Evolutionary conservation across 106 monocot species (phyloP).

Genomic region (Narthecium ossifragum): DNA sequence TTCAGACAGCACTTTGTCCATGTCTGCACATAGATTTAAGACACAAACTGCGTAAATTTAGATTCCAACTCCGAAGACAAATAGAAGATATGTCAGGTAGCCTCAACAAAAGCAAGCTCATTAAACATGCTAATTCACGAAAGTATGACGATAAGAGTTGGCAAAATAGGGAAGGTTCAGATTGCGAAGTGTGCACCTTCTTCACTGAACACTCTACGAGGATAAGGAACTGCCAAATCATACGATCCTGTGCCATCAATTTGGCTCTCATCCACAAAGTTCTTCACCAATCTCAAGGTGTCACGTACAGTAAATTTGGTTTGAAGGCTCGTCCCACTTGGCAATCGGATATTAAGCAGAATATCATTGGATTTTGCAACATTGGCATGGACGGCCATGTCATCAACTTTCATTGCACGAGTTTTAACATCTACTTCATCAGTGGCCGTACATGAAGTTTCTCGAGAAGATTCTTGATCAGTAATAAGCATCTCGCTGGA

Average conservation of each 20-base stretch:
- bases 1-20: conserved; percentile 56
- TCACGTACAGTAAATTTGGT: conserved; percentile 47
- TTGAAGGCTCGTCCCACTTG: conserved; percentile 60
- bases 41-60: too few relatives aligned
- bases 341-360: conserved; percentile 67
- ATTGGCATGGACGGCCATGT: conserved; percentile 8
- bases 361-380: conserved; percentile 50
- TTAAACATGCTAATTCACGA: too few relatives aligned
- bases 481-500: background rate
- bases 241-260: conserved; percentile 30
- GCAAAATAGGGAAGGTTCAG: background rate
- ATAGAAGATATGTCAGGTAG: too few relatives aligned
- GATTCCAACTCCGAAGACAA: too few relatives aligned
- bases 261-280: conserved; percentile 48
- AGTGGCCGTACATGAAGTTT: background rate
- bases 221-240: conserved; percentile 83
- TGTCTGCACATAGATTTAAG: conserved; percentile 32
- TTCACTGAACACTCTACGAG: conserved; percentile 60
- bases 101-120: too few relatives aligned
- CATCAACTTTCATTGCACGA: conserved; percentile 14
- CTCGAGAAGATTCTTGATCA: conserved; percentile 14
- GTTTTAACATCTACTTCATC: conserved; percentile 7
- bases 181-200: conserved; percentile 37
- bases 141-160: background rate
- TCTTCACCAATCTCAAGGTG: conserved; percentile 62